Evolutionary conservation across 371 early-diverging fungal species (phyloP).

Genomic region (Circinella minor): DNA sequence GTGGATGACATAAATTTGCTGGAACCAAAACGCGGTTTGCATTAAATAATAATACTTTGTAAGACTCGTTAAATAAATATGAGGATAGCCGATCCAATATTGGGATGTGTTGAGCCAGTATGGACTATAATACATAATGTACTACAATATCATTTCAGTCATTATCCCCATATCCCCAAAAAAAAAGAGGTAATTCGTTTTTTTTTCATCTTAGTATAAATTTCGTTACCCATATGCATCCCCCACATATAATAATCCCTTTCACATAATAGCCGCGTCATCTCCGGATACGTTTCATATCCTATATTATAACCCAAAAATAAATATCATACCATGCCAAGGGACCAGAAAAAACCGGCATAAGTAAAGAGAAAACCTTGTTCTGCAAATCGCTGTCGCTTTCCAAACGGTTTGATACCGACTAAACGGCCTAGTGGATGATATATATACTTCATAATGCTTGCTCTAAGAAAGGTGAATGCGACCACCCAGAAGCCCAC

Average conservation of each 20-base stretch:
- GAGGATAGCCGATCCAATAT: slow-evolving; percentile 78
- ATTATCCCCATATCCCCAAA: not conserved
- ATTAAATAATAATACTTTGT: slow-evolving; percentile 81
- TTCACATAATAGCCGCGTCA: not conserved
- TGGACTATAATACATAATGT: slow-evolving; percentile 62
- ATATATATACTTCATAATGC: slow-evolving; percentile 61
- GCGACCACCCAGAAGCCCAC: slow-evolving; percentile 70
- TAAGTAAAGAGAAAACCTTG: slow-evolving; percentile 64
- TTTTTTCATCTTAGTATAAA: not conserved
- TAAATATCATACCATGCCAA: slow-evolving; percentile 59
- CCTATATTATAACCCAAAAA: not conserved
- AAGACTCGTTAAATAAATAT: slow-evolving; percentile 49
- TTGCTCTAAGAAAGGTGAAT: slow-evolving; percentile 72
- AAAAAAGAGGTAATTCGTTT: not conserved
- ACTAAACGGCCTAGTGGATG: slow-evolving; percentile 58
- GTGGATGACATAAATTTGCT: slow-evolving; percentile 72
- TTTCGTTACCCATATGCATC: not conserved
- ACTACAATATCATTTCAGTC: slow-evolving; percentile 27
- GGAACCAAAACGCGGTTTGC: slow-evolving; percentile 84
- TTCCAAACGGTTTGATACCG: slow-evolving; percentile 54
- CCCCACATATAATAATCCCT: not conserved
- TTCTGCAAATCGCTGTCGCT: slow-evolving; percentile 69
- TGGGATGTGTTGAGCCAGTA: slow-evolving; percentile 73
- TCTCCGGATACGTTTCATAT: slow-evolving; percentile 6
- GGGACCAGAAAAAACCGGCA: slow-evolving; percentile 62